Evolutionary conservation across 208 protist genomes (phyloP), one percentile per base, ranked within the genome.

Genomic region (Trypanosomatidae sp.): DNA sequence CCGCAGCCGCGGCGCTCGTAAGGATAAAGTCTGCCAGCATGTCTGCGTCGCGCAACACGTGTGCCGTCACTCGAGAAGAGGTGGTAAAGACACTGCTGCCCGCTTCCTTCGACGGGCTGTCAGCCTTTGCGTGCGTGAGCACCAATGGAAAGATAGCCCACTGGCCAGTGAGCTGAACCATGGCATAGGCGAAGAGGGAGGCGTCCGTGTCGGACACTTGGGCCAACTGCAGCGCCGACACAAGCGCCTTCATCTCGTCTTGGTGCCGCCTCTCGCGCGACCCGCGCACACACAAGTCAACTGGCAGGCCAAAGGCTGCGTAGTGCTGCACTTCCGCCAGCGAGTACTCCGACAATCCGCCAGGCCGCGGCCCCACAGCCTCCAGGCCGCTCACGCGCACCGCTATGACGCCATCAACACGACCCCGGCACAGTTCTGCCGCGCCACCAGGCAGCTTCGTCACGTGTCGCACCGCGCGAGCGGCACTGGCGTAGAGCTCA

Each of bases 31-130:
- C 87, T 3, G 88, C 71, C 5, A 96, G 83, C 82, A 93, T 75
- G 65, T 96, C 92, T 19, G 68, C 74, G 50, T 96, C 88, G 6
- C 83, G 80, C 69, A 94, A 71, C 66, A 91, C 75, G 71, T 93
- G 89, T 5, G 77, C 87, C 36, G 53, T 77, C 58, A 83, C 59
- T n/a, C 60, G 53, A 39, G 58, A 62, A 19, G 55, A 28, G 3
- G 25, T 8, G 9, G 39, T 68, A 56, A 43, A 44, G 39, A 36
- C 39, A 58, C 17, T 50, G 39, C 66, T 17, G 41, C 25, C 68
- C 53, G 50, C 66, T 19, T 69, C 46, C 50, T n/a, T 64, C 39
- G 7, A 41, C 52, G 41, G 30, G 47, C 19, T 47, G n/a, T 43
- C 28, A 41, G 30, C 2, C 19, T 2, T 59, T n/a, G n/a, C n/a